Percentiles rank a stretch among this genome's conserved stretches.
Conservation (phyloP, 2,329 filamentous ascomycete genomes). For the Colletotrichum falcatum region DNA sequence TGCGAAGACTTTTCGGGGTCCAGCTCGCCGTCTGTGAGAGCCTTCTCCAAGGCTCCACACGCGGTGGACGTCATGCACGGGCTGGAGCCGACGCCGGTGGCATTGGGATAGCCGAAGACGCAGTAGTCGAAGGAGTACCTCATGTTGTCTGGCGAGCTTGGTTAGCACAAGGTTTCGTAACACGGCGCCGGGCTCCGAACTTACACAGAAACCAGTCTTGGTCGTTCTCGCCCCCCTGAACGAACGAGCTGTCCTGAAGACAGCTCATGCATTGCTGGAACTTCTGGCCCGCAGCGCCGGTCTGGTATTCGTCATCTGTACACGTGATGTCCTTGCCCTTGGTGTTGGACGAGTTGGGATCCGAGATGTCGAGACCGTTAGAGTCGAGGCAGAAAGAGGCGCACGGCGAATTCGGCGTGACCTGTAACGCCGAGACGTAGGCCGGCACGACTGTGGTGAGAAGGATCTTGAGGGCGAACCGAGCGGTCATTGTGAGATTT, state of each 20-base stretch:
- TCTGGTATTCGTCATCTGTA: constrained; percentile 57
- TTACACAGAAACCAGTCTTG: constrained; percentile 69
- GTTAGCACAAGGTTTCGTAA: neutral
- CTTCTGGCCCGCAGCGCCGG: constrained; percentile 55
- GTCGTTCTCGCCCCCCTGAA: constrained; percentile 62
- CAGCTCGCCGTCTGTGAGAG: constrained; percentile 56
- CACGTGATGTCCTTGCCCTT: constrained; percentile 61
- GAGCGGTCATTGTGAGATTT: constrained; percentile 38
- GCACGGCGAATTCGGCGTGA: constrained; percentile 67
- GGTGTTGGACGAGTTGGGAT: constrained; percentile 61
- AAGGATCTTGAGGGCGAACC: constrained; percentile 42
- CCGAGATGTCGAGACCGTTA: constrained; percentile 54
- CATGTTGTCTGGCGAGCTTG: constrained; percentile 60
- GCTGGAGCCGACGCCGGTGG: constrained; percentile 55
- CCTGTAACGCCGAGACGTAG: constrained; percentile 54
- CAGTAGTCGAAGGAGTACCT: constrained; percentile 65
- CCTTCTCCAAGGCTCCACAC: constrained; percentile 58
- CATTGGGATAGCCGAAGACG: constrained; percentile 64
- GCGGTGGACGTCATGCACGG: constrained; percentile 65
- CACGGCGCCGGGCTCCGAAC: constrained; percentile 43
- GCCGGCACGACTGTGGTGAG: constrained; percentile 48
- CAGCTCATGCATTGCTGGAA: constrained; percentile 64
- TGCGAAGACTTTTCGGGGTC: constrained; percentile 47
- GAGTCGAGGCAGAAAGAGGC: constrained; percentile 62
- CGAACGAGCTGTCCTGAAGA: constrained; percentile 63